Conservation (phyloP, 2,329 filamentous ascomycete species). For the Drechslera avenae region DNA sequence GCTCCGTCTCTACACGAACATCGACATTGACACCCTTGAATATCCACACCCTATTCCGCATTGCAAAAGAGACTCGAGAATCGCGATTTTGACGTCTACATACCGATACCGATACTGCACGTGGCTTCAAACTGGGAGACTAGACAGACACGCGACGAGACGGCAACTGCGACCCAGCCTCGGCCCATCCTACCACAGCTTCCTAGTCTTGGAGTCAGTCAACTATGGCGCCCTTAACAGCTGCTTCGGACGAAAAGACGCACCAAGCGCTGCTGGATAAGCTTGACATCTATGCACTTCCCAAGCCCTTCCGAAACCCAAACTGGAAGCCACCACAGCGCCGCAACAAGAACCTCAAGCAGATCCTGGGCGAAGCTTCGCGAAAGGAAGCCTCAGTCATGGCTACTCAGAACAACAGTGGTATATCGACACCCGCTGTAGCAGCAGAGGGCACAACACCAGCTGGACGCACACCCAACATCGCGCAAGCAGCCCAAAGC, state of each 20-base stretch:
- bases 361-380: slow-evolving; percentile 86
- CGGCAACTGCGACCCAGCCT: neutral
- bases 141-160: slow-evolving; percentile 6
- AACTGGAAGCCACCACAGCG: slow-evolving; percentile 91
- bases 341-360: slow-evolving; percentile 98
- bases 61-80: neutral
- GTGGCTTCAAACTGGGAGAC: neutral
- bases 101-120: neutral
- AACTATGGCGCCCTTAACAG: slow-evolving; percentile 64
- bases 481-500: slow-evolving; percentile 86
- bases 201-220: neutral
- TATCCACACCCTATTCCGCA: neutral
- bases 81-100: neutral
- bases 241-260: slow-evolving; percentile 74
- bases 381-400: slow-evolving; percentile 88
- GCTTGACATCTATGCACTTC: slow-evolving; percentile 85
- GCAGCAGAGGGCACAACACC: slow-evolving; percentile 49
- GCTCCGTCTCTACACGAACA: slow-evolving; percentile 14
- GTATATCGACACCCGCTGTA: slow-evolving; percentile 68
- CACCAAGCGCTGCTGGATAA: slow-evolving; percentile 87
- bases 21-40: slow-evolving; percentile 1
- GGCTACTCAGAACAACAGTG: slow-evolving; percentile 82
- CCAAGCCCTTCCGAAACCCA: slow-evolving; percentile 88
- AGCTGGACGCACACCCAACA: slow-evolving; percentile 71
- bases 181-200: neutral